Base-by-base conservation (phyloP, 2,329 filamentous ascomycete genomes). In the Pseudogymnoascus sp. region DNA sequence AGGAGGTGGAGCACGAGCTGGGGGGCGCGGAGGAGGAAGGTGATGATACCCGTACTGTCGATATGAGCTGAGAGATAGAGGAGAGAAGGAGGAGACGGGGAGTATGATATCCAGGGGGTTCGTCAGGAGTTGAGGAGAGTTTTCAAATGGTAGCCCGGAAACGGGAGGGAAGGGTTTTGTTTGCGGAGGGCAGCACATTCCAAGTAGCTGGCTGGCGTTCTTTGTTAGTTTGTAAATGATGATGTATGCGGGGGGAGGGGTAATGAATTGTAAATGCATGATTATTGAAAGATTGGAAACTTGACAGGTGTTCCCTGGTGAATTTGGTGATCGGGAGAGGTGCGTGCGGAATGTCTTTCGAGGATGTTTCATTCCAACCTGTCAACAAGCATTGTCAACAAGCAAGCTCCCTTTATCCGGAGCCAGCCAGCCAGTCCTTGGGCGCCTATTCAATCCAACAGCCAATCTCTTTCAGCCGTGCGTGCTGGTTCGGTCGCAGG, bases 1-100 rank as follows among this genome's bases (percentile, higher is more conserved):
- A 96, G 68, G 93, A 97, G 77, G 87, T 97, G n/a, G 91, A 96
- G 78, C 85, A 88, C 72, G 89, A 93, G 76, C 78, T 92, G 21
- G 85, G 86, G n/a, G 69, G 67, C 23, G 84, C 82, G 42, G 87
- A 88, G 38, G 83, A 86, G 67, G 72, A 72, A 70, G 73, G 72
- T 63, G 80, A 85, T 67, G 82, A 85, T 76, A 83, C 80, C 73
- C 79, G 77, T 33, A 75, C 74, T 59, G 70, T 84, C 59, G 81
- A 83, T 63, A 70, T 79, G 72, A 79, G 70, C 73, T 67, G 63
- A 67, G 26, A 13, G 53, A 35, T 33, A 35, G 53, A 3, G 17
- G 13, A 26, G 13, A 46, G 40, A n/a, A 29, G 23, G 21, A 19
- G 7, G 37, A 50, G 23, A 50, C 21, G 44, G 21, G 44, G 44